Evolutionary conservation across 257 asterid species (phyloP).

Genomic region (Forsythia suspensa): DNA sequence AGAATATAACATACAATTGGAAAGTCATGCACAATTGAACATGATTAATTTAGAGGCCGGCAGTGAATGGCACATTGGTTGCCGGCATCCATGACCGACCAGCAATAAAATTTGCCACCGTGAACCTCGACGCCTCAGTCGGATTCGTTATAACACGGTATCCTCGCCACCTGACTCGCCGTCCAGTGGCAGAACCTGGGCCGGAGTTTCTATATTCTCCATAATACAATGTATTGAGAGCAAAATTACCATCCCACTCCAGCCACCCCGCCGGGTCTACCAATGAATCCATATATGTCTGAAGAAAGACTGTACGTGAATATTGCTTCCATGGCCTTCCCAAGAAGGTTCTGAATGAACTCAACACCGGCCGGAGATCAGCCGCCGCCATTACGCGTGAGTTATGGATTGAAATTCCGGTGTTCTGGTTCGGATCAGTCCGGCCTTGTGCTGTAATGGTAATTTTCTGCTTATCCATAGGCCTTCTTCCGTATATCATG

Average conservation of each 20-base stretch:
- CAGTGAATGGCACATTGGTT: slow-evolving; percentile 58
- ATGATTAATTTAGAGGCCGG: slow-evolving; percentile 42
- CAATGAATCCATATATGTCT: slow-evolving; percentile 39
- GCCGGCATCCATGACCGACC: slow-evolving; percentile 76
- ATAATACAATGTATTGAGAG: slow-evolving; percentile 63
- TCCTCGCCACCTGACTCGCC: slow-evolving; percentile 73
- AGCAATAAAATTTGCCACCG: slow-evolving; percentile 48
- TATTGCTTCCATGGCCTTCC: slow-evolving; percentile 85
- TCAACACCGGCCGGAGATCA: slow-evolving; percentile 50
- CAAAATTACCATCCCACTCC: slow-evolving; percentile 73
- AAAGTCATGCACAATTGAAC: neutral
- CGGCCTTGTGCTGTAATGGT: slow-evolving; percentile 78
- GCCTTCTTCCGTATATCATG: slow-evolving; percentile 74
- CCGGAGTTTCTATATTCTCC: slow-evolving; percentile 72
- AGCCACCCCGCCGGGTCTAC: slow-evolving; percentile 80
- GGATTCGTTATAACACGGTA: slow-evolving; percentile 56
- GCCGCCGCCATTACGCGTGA: slow-evolving; percentile 60
- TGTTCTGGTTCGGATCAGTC: slow-evolving; percentile 67
- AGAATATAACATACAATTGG: neutral
- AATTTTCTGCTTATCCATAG: slow-evolving; percentile 52
- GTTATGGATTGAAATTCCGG: slow-evolving; percentile 67
- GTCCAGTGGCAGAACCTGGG: slow-evolving; percentile 53
- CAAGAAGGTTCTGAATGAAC: slow-evolving; percentile 43
- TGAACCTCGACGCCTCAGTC: slow-evolving; percentile 58
- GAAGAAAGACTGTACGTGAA: slow-evolving; percentile 65